Percentiles rank a stretch among this genome's conserved stretches.
Evolutionary conservation across 164 flowering plant species (phyloP).

Genomic region (Cinnamomum micranthum): DNA sequence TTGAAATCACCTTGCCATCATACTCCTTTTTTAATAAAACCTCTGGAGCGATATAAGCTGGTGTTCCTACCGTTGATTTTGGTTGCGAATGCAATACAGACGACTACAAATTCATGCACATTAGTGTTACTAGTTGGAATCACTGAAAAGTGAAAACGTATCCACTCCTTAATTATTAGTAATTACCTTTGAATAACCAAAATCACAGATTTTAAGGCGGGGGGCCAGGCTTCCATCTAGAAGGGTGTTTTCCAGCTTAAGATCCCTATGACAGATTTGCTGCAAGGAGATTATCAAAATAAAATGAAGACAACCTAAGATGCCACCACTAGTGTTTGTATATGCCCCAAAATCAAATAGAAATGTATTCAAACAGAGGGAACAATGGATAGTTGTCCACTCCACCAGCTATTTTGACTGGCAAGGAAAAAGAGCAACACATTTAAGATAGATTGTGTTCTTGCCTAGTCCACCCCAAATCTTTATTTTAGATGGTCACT

Average conservation of each 20-base stretch:
- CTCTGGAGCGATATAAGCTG: slow-evolving; percentile 88
- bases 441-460: not conserved
- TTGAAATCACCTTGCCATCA: slow-evolving; percentile 67
- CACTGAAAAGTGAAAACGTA: not conserved
- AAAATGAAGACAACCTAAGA: not conserved
- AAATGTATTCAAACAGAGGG: not conserved
- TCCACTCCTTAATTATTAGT: not conserved
- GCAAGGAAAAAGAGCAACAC: not conserved
- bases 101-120: slow-evolving; percentile 40
- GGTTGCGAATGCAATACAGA: slow-evolving; percentile 84
- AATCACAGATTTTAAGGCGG: slow-evolving; percentile 75
- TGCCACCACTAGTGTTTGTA: not conserved
- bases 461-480: not conserved
- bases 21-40: slow-evolving; percentile 64
- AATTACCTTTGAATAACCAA: slow-evolving; percentile 78
- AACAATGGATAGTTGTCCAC: not conserved
- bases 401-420: not conserved
- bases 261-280: slow-evolving; percentile 84
- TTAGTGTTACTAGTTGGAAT: slow-evolving; percentile 3
- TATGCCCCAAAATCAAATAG: not conserved
- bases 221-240: slow-evolving; percentile 71
- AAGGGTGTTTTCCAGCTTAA: slow-evolving; percentile 79
- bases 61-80: slow-evolving; percentile 84
- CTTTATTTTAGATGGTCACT: not conserved
- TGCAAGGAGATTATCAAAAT: slow-evolving; percentile 11